Percentiles rank a stretch among this genome's conserved stretches.
These are phyloP conservation scores for Meyerozyma smithsonii DNA, from an alignment of 1,139 yeast species.

Conservation along the genomic window DNA sequence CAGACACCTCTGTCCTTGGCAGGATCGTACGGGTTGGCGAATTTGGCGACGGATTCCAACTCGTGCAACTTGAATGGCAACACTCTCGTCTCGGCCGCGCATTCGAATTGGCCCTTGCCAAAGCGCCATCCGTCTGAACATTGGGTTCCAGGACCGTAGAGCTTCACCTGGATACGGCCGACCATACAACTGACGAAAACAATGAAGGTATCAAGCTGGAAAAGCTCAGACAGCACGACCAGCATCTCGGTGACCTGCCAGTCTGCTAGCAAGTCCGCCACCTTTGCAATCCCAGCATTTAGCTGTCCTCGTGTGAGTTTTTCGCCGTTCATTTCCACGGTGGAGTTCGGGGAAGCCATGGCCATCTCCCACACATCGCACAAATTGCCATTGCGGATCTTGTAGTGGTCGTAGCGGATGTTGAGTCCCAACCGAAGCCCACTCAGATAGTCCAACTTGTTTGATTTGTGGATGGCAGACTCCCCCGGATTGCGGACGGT, in stretches of 20 bases:
- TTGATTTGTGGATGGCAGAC: slow-evolving; percentile 62
- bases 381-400: slow-evolving; percentile 62
- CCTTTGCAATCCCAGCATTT: slow-evolving; percentile 20
- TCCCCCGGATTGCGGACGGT: slow-evolving; percentile 53
- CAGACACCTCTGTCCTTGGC: slow-evolving; percentile 39
- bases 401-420: slow-evolving; percentile 55
- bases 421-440: slow-evolving; percentile 65
- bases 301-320: slow-evolving; percentile 16
- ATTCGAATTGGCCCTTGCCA: background rate
- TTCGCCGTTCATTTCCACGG: slow-evolving; percentile 15
- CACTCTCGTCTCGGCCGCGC: background rate
- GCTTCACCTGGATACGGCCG: slow-evolving; percentile 21
- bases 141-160: slow-evolving; percentile 13
- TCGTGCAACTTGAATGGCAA: background rate
- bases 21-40: slow-evolving; percentile 26
- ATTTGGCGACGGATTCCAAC: slow-evolving; percentile 5
- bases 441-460: slow-evolving; percentile 56
- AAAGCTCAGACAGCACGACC: background rate
- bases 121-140: background rate
- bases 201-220: background rate
- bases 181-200: slow-evolving; percentile 18
- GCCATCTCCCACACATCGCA: slow-evolving; percentile 59
- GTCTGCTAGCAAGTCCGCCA: slow-evolving; percentile 14
- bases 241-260: slow-evolving; percentile 14
- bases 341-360: slow-evolving; percentile 15